Evolutionary conservation across 768 basidiomycete species (phyloP), one percentile per base, ranked within the genome.

Genomic region (Lentinula guzmanii): DNA sequence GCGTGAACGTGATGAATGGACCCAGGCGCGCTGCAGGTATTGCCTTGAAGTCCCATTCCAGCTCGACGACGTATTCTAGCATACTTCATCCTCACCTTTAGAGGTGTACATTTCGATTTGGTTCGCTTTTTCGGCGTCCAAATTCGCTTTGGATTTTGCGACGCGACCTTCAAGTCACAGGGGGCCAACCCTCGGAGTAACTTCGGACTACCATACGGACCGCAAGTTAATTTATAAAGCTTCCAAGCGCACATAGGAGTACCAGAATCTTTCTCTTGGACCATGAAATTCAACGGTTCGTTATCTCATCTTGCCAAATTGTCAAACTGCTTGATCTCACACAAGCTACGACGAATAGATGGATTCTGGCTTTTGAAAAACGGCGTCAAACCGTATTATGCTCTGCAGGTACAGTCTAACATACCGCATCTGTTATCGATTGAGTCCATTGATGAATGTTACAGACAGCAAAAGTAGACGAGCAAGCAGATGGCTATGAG

Each of bases 351-450:
- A 48, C 11, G 8, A 8, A 87, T 83, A 76, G 87, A 89, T 73
- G 86, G 87, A 21, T 85, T 89, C 67, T 89, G 86, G 86, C 77
- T 87, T 24, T 71, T 85, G 65, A 85, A 85, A 66, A 75, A 80
- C 63, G 87, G 84, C 43, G 81, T 86, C 61, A 85, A 82, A 66
- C 77, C 85, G 11, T 78, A 77, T 62, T 85, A 83, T 61, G 87
- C 82, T 34, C 75, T 89, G 46, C 55, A 56, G 55, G 55, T 56
- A 56, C 5, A 4, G 13, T 18, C 7, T 24, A 8, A 28, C 35
- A 24, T 21, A 8, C 4, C 28, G 16, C 9, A 13, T 28, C 11
- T 28, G 18, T 39, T 24, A 37, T 37, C 21, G 53, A 55, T 39
- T 13, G 35, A 55, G 28, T 39, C n/a, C 4, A 21, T 15, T 39